Evolutionary conservation across 2,329 filamentous ascomycete species (phyloP).

Genomic region (Aureobasidium sp.): DNA sequence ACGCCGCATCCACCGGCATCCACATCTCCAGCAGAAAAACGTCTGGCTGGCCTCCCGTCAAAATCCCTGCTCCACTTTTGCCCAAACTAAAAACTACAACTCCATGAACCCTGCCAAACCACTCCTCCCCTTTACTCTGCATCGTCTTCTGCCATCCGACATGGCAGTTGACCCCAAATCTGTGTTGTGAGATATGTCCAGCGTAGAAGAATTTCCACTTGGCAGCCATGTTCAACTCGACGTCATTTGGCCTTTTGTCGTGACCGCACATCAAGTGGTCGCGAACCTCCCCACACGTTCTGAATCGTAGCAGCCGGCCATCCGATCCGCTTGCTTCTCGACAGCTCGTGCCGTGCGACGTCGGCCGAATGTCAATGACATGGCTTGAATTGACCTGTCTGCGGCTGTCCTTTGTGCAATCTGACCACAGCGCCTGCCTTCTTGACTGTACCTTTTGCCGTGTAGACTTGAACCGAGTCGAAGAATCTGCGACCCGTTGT

Average conservation of each 20-base stretch:
- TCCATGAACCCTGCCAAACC: neutral
- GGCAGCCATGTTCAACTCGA: neutral
- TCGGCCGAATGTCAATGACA: neutral
- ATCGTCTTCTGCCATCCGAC: neutral
- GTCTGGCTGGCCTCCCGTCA: conserved; percentile 3
- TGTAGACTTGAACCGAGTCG: too few relatives aligned
- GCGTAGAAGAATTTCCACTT: neutral
- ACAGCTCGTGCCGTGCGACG: neutral
- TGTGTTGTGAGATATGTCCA: neutral
- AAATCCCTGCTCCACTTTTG: conserved; percentile 5
- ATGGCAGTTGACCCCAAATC: neutral
- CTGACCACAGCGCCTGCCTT: neutral
- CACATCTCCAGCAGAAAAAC: neutral
- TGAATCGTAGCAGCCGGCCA: conserved; percentile 3
- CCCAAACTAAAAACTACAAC: neutral
- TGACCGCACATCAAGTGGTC: neutral
- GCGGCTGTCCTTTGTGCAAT: neutral
- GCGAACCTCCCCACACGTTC: neutral
- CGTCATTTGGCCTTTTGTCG: neutral
- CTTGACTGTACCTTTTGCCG: neutral
- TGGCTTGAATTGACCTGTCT: neutral
- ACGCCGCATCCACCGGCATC: conserved; percentile 1
- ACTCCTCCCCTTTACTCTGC: too few relatives aligned
- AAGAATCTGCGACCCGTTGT: neutral
- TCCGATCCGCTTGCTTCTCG: neutral